phyloP scores from a whole-genome alignment of 768 basidiomycete genomes.

The Termitomyces sp. region DNA sequence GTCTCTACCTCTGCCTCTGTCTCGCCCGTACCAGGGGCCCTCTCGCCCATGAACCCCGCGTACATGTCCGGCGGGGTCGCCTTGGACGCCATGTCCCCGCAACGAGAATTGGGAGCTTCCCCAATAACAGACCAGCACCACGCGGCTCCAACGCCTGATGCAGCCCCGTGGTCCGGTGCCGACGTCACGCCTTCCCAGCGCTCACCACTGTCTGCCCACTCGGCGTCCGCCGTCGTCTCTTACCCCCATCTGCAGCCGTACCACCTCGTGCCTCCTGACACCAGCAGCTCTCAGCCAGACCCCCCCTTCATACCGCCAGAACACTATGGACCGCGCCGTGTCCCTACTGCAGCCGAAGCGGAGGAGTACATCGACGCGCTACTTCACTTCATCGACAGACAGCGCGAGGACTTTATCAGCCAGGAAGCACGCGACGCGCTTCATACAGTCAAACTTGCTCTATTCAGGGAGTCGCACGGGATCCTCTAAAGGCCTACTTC shows the following conservation, averaged over 20 bases:
- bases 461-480: conserved; percentile 27
- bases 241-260: background rate
- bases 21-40: conserved; percentile 4
- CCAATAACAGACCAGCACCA: conserved; percentile 13
- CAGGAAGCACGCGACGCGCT: conserved; percentile 34
- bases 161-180: conserved; percentile 13
- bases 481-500: background rate
- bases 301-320: background rate
- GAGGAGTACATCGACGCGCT: conserved; percentile 51
- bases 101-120: conserved; percentile 24
- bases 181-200: conserved; percentile 7
- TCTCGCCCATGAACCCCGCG: conserved; percentile 35
- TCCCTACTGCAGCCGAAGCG: conserved; percentile 42
- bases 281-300: background rate
- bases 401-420: conserved; percentile 22
- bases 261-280: background rate
- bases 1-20: background rate
- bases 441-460: conserved; percentile 41
- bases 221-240: background rate
- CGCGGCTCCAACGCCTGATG: conserved; percentile 1
- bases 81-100: conserved; percentile 12
- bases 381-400: conserved; percentile 43
- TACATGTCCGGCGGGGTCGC: conserved; percentile 26
- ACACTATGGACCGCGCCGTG: background rate
- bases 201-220: conserved; percentile 7